Evolutionary conservation across 257 asterid genomes (phyloP).

Genomic region (Solanum clarkiae): DNA sequence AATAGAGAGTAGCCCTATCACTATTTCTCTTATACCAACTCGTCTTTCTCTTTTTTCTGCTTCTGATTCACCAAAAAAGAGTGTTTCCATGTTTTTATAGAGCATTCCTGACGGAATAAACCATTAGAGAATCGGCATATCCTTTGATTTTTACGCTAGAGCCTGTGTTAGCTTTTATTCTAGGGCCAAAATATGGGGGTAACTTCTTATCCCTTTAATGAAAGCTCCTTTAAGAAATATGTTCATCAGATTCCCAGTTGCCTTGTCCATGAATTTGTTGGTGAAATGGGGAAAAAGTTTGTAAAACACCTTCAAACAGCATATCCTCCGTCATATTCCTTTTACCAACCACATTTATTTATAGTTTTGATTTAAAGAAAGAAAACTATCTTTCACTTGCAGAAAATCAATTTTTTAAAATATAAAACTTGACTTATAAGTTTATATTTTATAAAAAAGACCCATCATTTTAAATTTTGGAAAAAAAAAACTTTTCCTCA

Average conservation of each 20-base stretch:
- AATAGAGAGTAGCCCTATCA: constrained; percentile 36
- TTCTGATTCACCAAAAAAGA: neutral
- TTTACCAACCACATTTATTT: neutral
- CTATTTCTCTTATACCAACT: constrained; percentile 19
- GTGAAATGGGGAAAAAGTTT: neutral
- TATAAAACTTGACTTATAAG: too few species aligned
- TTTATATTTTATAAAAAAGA: too few species aligned
- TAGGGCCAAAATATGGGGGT: neutral
- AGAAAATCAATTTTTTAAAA: neutral
- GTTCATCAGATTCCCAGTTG: neutral
- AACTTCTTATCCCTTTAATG: constrained; percentile 5
- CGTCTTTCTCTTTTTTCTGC: neutral
- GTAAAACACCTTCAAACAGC: neutral
- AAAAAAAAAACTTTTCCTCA: too few species aligned
- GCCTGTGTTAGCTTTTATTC: neutral
- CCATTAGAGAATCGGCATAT: constrained; percentile 27
- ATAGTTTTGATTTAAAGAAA: neutral
- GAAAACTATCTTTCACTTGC: neutral
- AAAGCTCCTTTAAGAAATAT: neutral
- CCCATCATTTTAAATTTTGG: too few species aligned
- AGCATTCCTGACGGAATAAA: constrained; percentile 9
- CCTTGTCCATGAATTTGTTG: neutral
- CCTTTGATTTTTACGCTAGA: constrained; percentile 4
- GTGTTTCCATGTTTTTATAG: too few species aligned
- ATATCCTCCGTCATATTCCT: neutral